phyloP scores from a whole-genome alignment of 306 rosid species.

The Cucurbita moschata region DNA sequence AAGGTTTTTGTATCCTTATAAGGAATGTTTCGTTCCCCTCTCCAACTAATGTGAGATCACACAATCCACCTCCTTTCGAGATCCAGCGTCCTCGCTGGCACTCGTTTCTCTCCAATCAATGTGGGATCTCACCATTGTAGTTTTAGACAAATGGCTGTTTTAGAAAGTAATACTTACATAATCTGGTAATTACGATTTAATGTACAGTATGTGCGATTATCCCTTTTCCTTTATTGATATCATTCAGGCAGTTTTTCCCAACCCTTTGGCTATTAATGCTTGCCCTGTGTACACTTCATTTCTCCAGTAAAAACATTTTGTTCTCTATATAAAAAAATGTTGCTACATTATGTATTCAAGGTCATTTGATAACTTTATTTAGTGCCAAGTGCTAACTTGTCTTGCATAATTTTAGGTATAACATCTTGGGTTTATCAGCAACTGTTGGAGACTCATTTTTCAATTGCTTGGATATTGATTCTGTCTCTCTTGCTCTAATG shows the following conservation, averaged over 20 bases:
- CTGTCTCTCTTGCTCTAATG: conserved; percentile 55
- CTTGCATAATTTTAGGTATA: conserved; percentile 40
- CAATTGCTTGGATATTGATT: conserved; percentile 52
- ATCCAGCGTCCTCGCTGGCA: no score
- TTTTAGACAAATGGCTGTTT: not conserved
- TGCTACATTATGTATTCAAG: not conserved
- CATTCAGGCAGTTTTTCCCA: not conserved
- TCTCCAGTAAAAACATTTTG: not conserved
- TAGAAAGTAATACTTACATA: not conserved
- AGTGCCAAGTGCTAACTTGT: conserved; percentile 4
- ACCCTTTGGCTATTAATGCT: not conserved
- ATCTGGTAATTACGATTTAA: not conserved
- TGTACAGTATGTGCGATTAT: not conserved
- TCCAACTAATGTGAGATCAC: no score
- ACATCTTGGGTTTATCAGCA: conserved; percentile 80
- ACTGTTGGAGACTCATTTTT: conserved; percentile 74
- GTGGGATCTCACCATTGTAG: not conserved
- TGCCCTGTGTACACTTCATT: not conserved
- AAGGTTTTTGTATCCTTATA: no score
- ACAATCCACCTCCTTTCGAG: no score
- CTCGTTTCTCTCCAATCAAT: no score
- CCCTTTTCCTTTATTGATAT: not conserved
- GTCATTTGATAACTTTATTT: not conserved
- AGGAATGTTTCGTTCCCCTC: no score
- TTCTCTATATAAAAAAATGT: not conserved